Conservation (phyloP, 805 yeast genomes). For the Metschnikowia noctiluminum region DNA sequence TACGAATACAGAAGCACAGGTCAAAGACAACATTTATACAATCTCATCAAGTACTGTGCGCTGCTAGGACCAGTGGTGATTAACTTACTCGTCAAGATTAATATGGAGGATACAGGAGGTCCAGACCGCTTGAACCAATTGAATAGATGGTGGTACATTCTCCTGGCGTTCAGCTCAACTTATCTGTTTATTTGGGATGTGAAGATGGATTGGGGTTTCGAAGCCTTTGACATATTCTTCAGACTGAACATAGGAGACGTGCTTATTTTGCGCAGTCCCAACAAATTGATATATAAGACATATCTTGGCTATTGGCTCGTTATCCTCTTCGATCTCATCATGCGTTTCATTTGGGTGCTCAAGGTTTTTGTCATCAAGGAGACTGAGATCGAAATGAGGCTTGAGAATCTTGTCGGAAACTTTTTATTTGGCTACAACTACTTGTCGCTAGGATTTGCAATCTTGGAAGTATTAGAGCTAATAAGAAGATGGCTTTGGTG, state of each 20-base stretch:
- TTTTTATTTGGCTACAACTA: conserved; percentile 37
- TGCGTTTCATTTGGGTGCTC: conserved; percentile 77
- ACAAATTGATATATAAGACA: conserved; percentile 25
- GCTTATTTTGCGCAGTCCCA: conserved; percentile 19
- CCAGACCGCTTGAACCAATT: conserved; percentile 18
- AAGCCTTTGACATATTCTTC: conserved; percentile 41
- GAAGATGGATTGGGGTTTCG: conserved; percentile 81
- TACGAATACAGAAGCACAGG: conserved; percentile 56
- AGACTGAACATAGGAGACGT: conserved; percentile 7
- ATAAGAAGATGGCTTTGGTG: conserved; percentile 90
- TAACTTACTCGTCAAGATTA: conserved; percentile 22
- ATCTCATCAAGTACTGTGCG: conserved; percentile 71
- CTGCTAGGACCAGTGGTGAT: conserved; percentile 46
- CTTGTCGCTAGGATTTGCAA: conserved; percentile 55
- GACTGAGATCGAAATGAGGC: conserved; percentile 18
- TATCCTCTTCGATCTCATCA: conserved; percentile 54
- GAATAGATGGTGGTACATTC: conserved; percentile 42
- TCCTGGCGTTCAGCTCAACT: conserved; percentile 57
- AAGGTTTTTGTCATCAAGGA: conserved; percentile 42
- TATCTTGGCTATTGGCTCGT: conserved; percentile 51
- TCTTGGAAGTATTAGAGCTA: conserved; percentile 71
- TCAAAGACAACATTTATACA: conserved; percentile 57
- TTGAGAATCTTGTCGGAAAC: conserved; percentile 16
- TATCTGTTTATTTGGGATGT: conserved; percentile 91
- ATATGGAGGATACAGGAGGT: conserved; percentile 10